phyloP scores from a whole-genome alignment of 1,139 yeast genomes.

The Diutina scorzettiae region DNA sequence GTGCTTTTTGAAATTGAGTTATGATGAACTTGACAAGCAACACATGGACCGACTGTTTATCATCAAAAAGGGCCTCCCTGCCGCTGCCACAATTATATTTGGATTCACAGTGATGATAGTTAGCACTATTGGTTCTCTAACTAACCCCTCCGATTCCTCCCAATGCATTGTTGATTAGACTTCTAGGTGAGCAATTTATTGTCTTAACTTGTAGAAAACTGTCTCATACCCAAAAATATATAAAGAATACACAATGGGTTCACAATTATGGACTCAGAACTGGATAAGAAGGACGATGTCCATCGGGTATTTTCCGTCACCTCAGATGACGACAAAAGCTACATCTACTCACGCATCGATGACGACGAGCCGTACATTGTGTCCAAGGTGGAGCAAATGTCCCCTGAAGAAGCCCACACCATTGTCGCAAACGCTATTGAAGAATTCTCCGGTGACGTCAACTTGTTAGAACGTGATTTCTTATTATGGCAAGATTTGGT shows the following conservation, averaged over 20 bases:
- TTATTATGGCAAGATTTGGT: slow-evolving; percentile 22
- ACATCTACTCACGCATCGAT: not conserved
- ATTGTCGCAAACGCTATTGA: slow-evolving; percentile 27
- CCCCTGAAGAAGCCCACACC: slow-evolving; percentile 17
- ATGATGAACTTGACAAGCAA: slow-evolving; percentile 27
- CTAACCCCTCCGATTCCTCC: slow-evolving; percentile 25
- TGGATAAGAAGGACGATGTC: too few relatives aligned
- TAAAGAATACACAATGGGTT: too few relatives aligned
- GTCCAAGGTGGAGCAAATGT: slow-evolving; percentile 16
- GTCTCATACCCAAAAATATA: not conserved
- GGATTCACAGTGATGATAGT: slow-evolving; percentile 70
- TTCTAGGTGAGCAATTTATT: not conserved
- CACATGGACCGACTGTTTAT: slow-evolving; percentile 13
- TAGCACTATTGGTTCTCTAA: slow-evolving; percentile 54
- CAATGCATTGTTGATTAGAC: slow-evolving; percentile 30
- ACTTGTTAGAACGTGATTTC: slow-evolving; percentile 27
- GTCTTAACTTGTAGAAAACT: not conserved
- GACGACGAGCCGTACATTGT: slow-evolving; percentile 16
- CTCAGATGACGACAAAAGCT: not conserved
- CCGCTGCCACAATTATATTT: slow-evolving; percentile 51
- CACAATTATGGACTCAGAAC: too few relatives aligned
- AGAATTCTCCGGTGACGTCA: slow-evolving; percentile 32
- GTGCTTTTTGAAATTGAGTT: slow-evolving; percentile 60
- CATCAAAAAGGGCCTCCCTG: slow-evolving; percentile 32
- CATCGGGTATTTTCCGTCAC: not conserved